Percentiles rank a stretch among this genome's conserved stretches.
These are phyloP conservation scores for Serpula lacrymans DNA, from an alignment of 768 basidiomycete genomes.

Conservation along the genomic window DNA sequence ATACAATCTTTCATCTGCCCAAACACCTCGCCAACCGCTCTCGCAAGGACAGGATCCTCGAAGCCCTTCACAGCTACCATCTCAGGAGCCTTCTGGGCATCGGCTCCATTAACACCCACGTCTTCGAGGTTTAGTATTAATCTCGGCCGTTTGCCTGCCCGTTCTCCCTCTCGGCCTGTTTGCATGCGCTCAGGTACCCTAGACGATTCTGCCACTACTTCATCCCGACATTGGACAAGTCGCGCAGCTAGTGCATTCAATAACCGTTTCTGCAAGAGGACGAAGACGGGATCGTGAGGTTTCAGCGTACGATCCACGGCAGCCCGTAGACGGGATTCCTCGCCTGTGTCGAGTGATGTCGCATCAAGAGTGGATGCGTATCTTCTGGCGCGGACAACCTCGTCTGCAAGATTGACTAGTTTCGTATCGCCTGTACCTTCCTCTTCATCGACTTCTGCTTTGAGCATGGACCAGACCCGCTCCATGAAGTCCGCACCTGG, in stretches of 20 bases:
- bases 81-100: constrained; percentile 2
- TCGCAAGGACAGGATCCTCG: constrained; percentile 56
- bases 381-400: constrained; percentile 56
- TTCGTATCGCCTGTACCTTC: constrained; percentile 43
- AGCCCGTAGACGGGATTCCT: constrained; percentile 52
- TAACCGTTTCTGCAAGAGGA: constrained; percentile 58
- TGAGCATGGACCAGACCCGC: constrained; percentile 65
- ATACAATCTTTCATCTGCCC: constrained; percentile 38
- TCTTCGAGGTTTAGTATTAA: constrained; percentile 23
- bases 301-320: constrained; percentile 64
- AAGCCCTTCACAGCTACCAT: constrained; percentile 54
- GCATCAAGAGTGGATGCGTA: constrained; percentile 14
- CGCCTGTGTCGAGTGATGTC: constrained; percentile 28
- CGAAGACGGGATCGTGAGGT: constrained; percentile 62
- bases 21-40: constrained; percentile 40
- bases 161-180: constrained; percentile 25
- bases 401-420: constrained; percentile 68
- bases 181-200: constrained; percentile 24
- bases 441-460: constrained; percentile 45
- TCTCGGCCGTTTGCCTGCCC: constrained; percentile 22
- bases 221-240: constrained; percentile 18
- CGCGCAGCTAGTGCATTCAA: constrained; percentile 34
- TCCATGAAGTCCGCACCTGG: constrained; percentile 41
- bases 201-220: constrained; percentile 1
- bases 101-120: not conserved